Evolutionary conservation across 345 rosid genomes (phyloP).

Genomic region (Boechera retrofracta): DNA sequence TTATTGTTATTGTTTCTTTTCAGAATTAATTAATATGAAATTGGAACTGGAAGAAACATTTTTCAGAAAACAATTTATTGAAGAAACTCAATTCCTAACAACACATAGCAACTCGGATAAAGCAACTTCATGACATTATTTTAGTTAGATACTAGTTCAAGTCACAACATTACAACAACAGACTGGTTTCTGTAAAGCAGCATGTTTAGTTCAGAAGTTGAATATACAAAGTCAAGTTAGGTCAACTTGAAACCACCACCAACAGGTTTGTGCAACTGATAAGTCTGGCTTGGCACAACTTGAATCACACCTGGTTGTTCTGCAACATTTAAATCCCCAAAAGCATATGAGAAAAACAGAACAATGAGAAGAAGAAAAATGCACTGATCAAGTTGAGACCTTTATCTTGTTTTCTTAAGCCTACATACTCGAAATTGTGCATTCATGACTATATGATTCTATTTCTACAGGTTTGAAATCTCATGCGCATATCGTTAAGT

Average conservation of each 20-base stretch:
- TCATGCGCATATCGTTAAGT: background rate
- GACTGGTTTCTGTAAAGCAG: conserved; percentile 17
- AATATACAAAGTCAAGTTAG: conserved; percentile 25
- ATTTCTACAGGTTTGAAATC: background rate
- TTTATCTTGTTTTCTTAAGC: background rate
- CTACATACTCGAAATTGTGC: background rate
- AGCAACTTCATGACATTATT: conserved; percentile 29
- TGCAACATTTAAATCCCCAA: conserved; percentile 45
- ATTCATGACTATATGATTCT: conserved; percentile 3
- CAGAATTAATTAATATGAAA: conserved; percentile 13
- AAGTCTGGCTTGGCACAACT: conserved; percentile 66
- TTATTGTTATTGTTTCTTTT: background rate
- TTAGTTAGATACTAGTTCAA: conserved; percentile 18
- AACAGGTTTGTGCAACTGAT: conserved; percentile 61
- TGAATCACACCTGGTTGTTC: conserved; percentile 92
- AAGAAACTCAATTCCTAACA: conserved; percentile 6
- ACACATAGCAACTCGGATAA: conserved; percentile 11
- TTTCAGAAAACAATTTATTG: background rate
- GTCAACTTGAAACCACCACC: conserved; percentile 38
- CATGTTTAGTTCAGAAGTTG: conserved; percentile 31
- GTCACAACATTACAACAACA: conserved; percentile 29
- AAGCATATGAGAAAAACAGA: background rate
- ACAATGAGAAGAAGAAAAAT: background rate
- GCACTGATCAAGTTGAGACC: background rate
- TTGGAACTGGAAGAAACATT: background rate